Conservation (phyloP, 78 protist species). For the Creolimax fragrantissima region DNA sequence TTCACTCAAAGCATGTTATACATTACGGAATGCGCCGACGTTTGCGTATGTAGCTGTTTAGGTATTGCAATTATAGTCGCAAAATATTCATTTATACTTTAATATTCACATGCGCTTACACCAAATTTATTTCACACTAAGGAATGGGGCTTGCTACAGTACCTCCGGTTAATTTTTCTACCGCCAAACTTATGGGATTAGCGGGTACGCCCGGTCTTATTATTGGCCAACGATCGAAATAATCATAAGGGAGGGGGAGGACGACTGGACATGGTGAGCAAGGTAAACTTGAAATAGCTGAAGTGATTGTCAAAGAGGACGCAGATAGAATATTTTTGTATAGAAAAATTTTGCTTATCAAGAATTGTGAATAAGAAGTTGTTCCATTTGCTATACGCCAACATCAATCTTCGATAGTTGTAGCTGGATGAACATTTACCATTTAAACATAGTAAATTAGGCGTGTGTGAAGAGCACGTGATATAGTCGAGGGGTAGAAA, state of each 20-base stretch:
- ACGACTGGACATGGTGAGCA: not conserved
- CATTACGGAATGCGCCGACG: too few relatives aligned
- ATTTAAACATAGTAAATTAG: too few relatives aligned
- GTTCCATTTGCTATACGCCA: too few relatives aligned
- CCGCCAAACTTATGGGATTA: slow-evolving; percentile 49
- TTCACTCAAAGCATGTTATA: not conserved
- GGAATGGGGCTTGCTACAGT: not conserved
- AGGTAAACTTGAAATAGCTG: too few relatives aligned
- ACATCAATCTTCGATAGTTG: too few relatives aligned
- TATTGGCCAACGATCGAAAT: not conserved
- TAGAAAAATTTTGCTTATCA: too few relatives aligned
- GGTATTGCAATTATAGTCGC: too few relatives aligned
- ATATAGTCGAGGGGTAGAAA: too few relatives aligned
- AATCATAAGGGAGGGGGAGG: not conserved
- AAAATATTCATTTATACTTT: not conserved
- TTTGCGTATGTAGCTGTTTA: too few relatives aligned
- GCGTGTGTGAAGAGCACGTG: too few relatives aligned
- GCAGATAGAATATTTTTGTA: not conserved
- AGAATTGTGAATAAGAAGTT: too few relatives aligned
- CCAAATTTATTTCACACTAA: not conserved
- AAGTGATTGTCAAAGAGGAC: not conserved
- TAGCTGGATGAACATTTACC: too few relatives aligned
- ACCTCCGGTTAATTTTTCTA: slow-evolving; percentile 31
- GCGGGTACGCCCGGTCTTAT: slow-evolving; percentile 34
- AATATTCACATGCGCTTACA: not conserved